Percentiles rank a stretch among this genome's conserved stretches.
Evolutionary conservation across 2,329 filamentous ascomycete species (phyloP).

Genomic region (Alternaria ethzedia): DNA sequence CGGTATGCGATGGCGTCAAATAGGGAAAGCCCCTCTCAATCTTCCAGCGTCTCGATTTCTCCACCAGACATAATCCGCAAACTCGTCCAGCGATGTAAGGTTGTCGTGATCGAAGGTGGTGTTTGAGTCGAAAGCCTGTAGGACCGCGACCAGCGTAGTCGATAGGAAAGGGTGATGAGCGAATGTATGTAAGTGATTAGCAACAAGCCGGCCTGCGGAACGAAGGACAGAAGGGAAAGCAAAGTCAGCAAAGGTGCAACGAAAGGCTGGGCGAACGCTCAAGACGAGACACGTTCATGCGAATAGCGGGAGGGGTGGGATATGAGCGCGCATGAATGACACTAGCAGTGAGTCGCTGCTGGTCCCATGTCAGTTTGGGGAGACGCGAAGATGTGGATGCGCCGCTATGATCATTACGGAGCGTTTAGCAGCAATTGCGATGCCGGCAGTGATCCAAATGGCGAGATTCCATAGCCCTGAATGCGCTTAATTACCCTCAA

Average conservation of each 20-base stretch:
- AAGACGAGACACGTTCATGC: conserved; percentile 45
- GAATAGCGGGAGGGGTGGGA: conserved; percentile 36
- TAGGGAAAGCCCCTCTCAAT: conserved; percentile 40
- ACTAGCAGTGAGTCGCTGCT: conserved; percentile 44
- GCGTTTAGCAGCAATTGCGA: conserved; percentile 33
- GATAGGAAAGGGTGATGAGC: conserved; percentile 33
- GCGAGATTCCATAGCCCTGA: conserved; percentile 18
- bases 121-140: conserved; percentile 43
- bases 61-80: conserved; percentile 45
- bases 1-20: conserved; percentile 25
- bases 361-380: conserved; percentile 48
- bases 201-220: conserved; percentile 48
- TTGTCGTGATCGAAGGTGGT: conserved; percentile 17
- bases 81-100: conserved; percentile 27
- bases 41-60: conserved; percentile 40
- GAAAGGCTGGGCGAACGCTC: conserved; percentile 45
- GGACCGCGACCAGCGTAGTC: conserved; percentile 39
- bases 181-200: conserved; percentile 44
- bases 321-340: conserved; percentile 49
- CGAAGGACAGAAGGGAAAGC: conserved; percentile 41
- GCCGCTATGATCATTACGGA: conserved; percentile 23
- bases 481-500: conserved; percentile 25
- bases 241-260: conserved; percentile 41
- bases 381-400: conserved; percentile 28
- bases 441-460: conserved; percentile 18